Conservation (phyloP, 805 yeast genomes). For the Lachancea waltii region DNA sequence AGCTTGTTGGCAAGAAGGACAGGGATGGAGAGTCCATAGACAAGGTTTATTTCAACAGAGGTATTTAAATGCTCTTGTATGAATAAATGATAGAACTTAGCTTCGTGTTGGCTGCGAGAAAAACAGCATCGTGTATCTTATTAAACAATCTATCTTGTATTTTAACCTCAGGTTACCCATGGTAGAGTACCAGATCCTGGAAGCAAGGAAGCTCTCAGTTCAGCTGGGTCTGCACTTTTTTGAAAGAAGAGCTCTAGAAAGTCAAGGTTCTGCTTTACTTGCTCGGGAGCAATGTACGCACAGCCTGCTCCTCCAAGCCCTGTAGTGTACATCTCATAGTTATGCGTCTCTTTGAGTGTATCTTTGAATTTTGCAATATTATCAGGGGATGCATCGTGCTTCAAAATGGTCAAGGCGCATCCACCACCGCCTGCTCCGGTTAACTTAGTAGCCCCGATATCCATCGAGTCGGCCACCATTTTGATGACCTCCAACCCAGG, state of each 20-base stretch:
- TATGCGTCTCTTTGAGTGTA: constrained; percentile 35
- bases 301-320: constrained; percentile 90
- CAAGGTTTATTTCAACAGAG: constrained; percentile 83
- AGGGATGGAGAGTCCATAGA: constrained; percentile 50
- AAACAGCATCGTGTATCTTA: neutral
- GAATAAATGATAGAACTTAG: neutral
- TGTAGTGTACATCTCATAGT: constrained; percentile 73
- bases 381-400: constrained; percentile 36
- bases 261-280: constrained; percentile 9
- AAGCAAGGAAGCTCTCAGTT: constrained; percentile 14
- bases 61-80: constrained; percentile 48
- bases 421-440: constrained; percentile 99
- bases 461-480: constrained; percentile 52
- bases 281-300: constrained; percentile 24
- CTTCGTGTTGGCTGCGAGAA: neutral
- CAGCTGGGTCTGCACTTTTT: constrained; percentile 10
- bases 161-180: constrained; percentile 12
- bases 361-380: constrained; percentile 31
- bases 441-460: constrained; percentile 81
- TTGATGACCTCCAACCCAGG: constrained; percentile 79
- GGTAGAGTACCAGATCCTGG: constrained; percentile 13
- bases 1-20: constrained; percentile 56
- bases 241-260: constrained; percentile 12
- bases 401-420: constrained; percentile 83
- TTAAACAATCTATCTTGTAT: neutral